Conservation (phyloP, 768 basidiomycete species). For the Rickenella mellea region DNA sequence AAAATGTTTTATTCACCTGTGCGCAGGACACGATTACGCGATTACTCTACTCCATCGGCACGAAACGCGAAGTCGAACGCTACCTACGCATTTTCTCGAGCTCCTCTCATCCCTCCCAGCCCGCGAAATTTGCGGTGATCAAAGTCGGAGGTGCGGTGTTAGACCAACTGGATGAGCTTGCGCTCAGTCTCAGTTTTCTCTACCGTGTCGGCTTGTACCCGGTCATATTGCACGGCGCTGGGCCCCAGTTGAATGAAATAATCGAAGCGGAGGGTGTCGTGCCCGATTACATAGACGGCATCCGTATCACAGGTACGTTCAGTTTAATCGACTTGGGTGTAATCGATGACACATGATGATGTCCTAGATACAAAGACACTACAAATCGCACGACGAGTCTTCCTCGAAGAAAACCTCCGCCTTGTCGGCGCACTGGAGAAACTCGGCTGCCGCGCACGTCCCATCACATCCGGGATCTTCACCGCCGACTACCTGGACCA, state of each 20-base stretch:
- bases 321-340: neutral
- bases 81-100: constrained; percentile 97
- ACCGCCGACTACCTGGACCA: constrained; percentile 94
- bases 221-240: constrained; percentile 92
- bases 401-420: constrained; percentile 94
- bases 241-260: constrained; percentile 90
- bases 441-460: constrained; percentile 92
- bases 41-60: constrained; percentile 91
- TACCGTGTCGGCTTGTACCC: constrained; percentile 98
- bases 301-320: constrained; percentile 81
- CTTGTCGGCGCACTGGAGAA: constrained; percentile 89
- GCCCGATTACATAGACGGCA: constrained; percentile 96
- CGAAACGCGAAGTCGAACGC: constrained; percentile 94
- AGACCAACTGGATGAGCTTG: constrained; percentile 86
- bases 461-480: constrained; percentile 97
- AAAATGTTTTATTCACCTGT: neutral
- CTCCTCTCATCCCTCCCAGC: constrained; percentile 80
- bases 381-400: constrained; percentile 88
- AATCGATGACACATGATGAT: neutral
- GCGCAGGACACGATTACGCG: constrained; percentile 92
- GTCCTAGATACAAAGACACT: constrained; percentile 82
- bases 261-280: constrained; percentile 88
- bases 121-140: constrained; percentile 95
- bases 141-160: constrained; percentile 97
- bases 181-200: constrained; percentile 90